phyloP scores from a whole-genome alignment of 306 rosid genomes.

The Cicer bijugum region DNA sequence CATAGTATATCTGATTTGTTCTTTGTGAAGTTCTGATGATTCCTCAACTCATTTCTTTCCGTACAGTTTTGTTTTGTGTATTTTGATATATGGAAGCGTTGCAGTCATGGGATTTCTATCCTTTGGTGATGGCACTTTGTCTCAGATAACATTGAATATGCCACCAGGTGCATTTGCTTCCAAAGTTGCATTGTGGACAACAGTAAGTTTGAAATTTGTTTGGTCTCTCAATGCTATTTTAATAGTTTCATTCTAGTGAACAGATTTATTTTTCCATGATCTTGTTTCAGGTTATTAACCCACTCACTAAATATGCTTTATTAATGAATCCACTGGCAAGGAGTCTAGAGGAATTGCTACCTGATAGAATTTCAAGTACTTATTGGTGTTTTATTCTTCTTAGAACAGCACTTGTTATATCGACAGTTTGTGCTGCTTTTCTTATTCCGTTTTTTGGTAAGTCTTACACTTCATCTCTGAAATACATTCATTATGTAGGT shows the following conservation, averaged over 20 bases:
- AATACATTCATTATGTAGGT: neutral
- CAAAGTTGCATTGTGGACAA: constrained; percentile 77
- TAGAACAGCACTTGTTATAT: constrained; percentile 67
- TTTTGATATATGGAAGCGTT: constrained; percentile 68
- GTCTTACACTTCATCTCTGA: constrained; percentile 31
- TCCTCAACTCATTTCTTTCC: constrained; percentile 9
- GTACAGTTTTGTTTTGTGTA: constrained; percentile 68
- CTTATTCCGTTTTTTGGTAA: constrained; percentile 86
- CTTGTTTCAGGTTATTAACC: constrained; percentile 72
- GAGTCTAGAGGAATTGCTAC: constrained; percentile 83
- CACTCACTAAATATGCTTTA: constrained; percentile 84
- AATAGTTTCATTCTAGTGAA: neutral
- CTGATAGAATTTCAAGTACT: constrained; percentile 52
- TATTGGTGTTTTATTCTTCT: constrained; percentile 63
- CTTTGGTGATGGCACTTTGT: constrained; percentile 73
- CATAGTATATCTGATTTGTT: neutral
- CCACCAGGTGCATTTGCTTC: constrained; percentile 63
- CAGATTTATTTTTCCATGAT: constrained; percentile 25
- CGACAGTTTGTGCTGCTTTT: constrained; percentile 79
- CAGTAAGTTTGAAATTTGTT: constrained; percentile 57
- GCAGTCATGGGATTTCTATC: constrained; percentile 80
- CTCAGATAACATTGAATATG: constrained; percentile 86
- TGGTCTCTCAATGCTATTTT: constrained; percentile 11
- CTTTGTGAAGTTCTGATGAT: constrained; percentile 22
- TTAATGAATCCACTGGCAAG: constrained; percentile 86